phyloP scores from a whole-genome alignment of 306 rosid species.

The Trifolium repens region DNA sequence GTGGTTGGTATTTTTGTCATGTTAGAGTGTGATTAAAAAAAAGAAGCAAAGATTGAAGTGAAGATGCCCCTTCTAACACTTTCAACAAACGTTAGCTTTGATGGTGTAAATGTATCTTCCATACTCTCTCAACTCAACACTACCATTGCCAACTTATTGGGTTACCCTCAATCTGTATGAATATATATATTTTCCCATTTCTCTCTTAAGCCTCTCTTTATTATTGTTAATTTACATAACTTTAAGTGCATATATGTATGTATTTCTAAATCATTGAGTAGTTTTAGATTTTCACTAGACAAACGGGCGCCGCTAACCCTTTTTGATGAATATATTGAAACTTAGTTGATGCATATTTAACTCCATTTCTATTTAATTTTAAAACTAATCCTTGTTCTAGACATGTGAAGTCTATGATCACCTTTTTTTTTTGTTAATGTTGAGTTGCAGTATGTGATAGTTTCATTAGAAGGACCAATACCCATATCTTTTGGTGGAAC shows the following conservation, averaged over 20 bases:
- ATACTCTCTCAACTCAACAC: slow-evolving; percentile 7
- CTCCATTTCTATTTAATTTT: too few relatives aligned
- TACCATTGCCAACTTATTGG: neutral
- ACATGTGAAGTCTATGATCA: neutral
- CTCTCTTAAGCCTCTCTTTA: neutral
- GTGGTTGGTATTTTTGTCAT: neutral
- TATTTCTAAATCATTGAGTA: neutral
- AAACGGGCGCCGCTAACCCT: too few relatives aligned
- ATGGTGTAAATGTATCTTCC: neutral
- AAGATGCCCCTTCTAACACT: neutral
- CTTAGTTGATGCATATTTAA: too few relatives aligned
- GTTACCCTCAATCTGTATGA: neutral
- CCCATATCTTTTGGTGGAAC: neutral
- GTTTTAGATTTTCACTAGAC: too few relatives aligned
- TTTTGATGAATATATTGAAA: too few relatives aligned
- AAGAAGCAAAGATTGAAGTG: neutral
- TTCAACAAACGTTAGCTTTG: slow-evolving; percentile 7
- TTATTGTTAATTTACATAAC: neutral
- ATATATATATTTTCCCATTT: neutral
- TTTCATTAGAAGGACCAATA: slow-evolving; percentile 11
- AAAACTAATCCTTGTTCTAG: too few relatives aligned
- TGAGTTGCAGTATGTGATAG: neutral
- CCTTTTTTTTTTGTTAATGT: too few relatives aligned
- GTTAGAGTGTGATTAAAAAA: neutral
- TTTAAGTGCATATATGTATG: neutral